phyloP scores from a whole-genome alignment of 139 green algal species.

The Pleodorina starrii region DNA sequence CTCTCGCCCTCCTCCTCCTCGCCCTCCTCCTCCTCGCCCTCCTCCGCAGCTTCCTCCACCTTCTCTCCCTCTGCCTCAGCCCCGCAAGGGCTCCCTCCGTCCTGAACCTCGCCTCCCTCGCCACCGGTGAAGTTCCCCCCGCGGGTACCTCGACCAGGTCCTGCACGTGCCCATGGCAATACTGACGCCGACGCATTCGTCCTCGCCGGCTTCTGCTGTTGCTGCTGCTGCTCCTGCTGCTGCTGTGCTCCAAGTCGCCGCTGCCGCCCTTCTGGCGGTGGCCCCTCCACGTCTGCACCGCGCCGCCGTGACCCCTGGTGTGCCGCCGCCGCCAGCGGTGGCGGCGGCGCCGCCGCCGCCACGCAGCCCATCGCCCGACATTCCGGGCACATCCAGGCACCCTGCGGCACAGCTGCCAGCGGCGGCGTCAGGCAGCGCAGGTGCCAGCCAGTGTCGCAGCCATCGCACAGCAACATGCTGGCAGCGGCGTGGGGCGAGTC shows the following conservation, averaged over 20 bases:
- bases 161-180: no score
- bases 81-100: no score
- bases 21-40: neutral
- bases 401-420: neutral
- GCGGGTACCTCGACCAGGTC: no score
- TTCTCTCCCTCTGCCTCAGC: no score
- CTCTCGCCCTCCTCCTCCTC: neutral
- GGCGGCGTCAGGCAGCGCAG: slow-evolving; percentile 14
- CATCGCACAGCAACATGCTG: slow-evolving; percentile 12
- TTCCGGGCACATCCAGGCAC: neutral
- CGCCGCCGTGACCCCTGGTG: neutral
- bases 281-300: neutral
- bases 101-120: no score
- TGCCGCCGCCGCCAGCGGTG: neutral
- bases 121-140: no score
- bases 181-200: no score
- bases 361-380: neutral
- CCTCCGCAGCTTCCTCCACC: neutral
- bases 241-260: neutral
- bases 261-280: no score
- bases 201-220: no score
- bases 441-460: slow-evolving; percentile 12
- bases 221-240: neutral
- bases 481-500: neutral
- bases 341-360: neutral